These are phyloP conservation scores for Castanopsis chinensis DNA, from an alignment of 306 rosid species.

Conservation along the genomic window DNA sequence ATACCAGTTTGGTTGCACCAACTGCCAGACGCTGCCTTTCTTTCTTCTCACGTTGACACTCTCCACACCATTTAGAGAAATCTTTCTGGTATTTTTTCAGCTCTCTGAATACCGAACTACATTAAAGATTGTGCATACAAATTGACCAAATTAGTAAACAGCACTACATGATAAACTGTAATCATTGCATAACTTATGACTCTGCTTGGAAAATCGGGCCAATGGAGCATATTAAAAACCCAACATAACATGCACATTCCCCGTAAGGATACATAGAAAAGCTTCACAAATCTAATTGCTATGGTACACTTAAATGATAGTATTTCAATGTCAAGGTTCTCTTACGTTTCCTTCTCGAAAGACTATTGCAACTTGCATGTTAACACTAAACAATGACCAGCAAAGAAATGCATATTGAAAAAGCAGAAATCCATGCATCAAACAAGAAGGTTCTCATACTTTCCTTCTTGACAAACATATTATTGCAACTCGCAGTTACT, in stretches of 20 bases:
- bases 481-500: too few species aligned
- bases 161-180: not conserved
- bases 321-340: not conserved
- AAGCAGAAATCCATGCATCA: not conserved
- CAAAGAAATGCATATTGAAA: not conserved
- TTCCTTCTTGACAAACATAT: not conserved
- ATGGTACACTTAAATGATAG: not conserved
- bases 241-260: not conserved
- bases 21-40: slow-evolving; percentile 57
- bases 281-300: not conserved
- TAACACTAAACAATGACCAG: not conserved
- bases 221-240: not conserved
- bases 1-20: slow-evolving; percentile 69
- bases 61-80: slow-evolving; percentile 84
- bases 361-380: not conserved
- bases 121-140: slow-evolving; percentile 21
- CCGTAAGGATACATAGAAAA: not conserved
- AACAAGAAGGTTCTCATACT: too few species aligned
- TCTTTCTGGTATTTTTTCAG: slow-evolving; percentile 68
- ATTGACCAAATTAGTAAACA: not conserved
- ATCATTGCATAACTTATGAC: slow-evolving; percentile 1
- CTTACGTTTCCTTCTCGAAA: not conserved
- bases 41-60: slow-evolving; percentile 72
- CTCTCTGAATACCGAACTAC: slow-evolving; percentile 81
- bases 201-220: not conserved